Base-by-base conservation (phyloP, 75 land plant species). In the Pinus albicaulis region DNA sequence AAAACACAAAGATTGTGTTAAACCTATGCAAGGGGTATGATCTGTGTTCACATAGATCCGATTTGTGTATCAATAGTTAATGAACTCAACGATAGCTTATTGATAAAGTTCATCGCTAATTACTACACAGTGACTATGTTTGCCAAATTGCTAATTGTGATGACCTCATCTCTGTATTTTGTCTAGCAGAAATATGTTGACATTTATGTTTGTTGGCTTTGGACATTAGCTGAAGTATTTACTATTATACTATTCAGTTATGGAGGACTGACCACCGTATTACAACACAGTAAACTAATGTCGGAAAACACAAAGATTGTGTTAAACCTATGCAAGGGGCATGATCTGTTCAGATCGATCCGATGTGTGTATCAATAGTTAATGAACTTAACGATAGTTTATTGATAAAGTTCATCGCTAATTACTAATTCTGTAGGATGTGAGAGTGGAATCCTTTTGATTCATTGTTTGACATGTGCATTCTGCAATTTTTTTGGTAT, bases 351-450 rank as follows among this genome's bases (percentile, higher is more conserved):
- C 41, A 22, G 23, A 38, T 68, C 71, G 20, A 38, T 68, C 3
- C 38, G n/a, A 20, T 31, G 7, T 64, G 7, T 64, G 34, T 31
- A 16, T 34, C 41, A 64, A 31, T 20, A 28, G 7, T 2, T 64
- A 15, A 64, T 64, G 16, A 64, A 41, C 3, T 31, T 64, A 64
- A 34, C 34, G 34, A 1, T 31, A 28, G 17, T 34, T 64, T 64
- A 31, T 31, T 16, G 0, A 5, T 34, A 60, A 17, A 64, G 38
- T 31, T 64, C 16, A 64, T 64, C 3, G 68, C 10, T 15, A 17
- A 64, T 64, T 64, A 64, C 68, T 31, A 64, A 8, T 64, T 64
- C 68, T 64, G 41, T 64, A 17, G 38, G 41, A 28, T 28, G 19
- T 6, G 19, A 63, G 28, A 63, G 34, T 64, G n/a, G 7, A 64